These are phyloP conservation scores for Candida sp. DNA, from an alignment of 1,139 yeast species.

Conservation along the genomic window DNA sequence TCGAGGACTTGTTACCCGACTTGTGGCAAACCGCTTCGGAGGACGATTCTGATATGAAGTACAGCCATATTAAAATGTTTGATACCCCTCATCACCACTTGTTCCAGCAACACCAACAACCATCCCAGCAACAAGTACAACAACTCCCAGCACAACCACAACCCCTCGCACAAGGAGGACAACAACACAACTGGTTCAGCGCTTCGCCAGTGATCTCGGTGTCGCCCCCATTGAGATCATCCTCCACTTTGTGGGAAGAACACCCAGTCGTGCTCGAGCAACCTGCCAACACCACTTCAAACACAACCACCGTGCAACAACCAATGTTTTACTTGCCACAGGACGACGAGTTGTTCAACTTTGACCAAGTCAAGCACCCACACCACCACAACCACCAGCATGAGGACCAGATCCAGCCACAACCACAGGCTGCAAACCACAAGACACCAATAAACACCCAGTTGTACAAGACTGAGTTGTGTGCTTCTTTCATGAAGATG, in stretches of 20 bases:
- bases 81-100: conserved; percentile 4
- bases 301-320: conserved; percentile 4
- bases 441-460: conserved; percentile 56
- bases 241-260: conserved; percentile 4
- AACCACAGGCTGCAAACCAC: not conserved
- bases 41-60: conserved; percentile 13
- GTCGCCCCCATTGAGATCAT: conserved; percentile 8
- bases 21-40: conserved; percentile 32
- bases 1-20: conserved; percentile 35
- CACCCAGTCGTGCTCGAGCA: conserved; percentile 1
- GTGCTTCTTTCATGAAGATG: conserved; percentile 75
- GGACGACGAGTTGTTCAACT: conserved; percentile 27
- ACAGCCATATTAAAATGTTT: not conserved
- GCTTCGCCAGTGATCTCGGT: conserved; percentile 8
- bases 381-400: not conserved
- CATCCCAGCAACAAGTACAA: not conserved
- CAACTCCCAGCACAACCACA: not conserved
- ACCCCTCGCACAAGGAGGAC: conserved; percentile 5
- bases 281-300: not conserved
- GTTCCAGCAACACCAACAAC: not conserved
- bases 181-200: not conserved
- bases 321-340: conserved; percentile 5
- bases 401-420: not conserved
- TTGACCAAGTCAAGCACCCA: conserved; percentile 21
- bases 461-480: conserved; percentile 88